Base-by-base conservation (phyloP, 352 stramenopile genomes). In the Elongisporangium senticosum region DNA sequence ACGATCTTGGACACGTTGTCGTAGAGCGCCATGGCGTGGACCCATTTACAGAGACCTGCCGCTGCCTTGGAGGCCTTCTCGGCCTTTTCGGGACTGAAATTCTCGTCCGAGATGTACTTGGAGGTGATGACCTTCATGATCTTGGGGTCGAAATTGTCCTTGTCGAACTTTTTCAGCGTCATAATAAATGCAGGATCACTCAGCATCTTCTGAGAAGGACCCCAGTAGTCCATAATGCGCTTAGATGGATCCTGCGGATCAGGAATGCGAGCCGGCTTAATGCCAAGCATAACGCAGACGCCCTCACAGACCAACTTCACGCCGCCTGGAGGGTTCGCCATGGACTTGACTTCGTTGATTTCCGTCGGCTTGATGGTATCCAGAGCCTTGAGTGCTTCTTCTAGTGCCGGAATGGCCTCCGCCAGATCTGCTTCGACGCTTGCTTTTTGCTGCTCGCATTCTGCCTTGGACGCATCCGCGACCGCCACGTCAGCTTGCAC, bases 141-240 rank as follows among this genome's bases (percentile, higher is more conserved):
- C 65, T 94, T 94, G 1, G 83, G 72, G 56, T 91, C 77, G 14
- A 96, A 64, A 49, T 96, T 95, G 57, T 96, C 87, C 59, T 96
- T 93, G 65, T 95, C 86, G 56, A 92, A 96, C 57, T 93, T 93
- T 58, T 97, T 97, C 17, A 98, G 64, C 14, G 83, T 86, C 26
- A 86, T 92, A 63, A 98, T 96, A 66, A 98, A 98, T 19, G 80
- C 88, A 7, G 87, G 73, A 58, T 98, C 91, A 24, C 82, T 90
- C 10, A 98, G 77, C 85, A 98, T 96, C 59, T 96, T 95, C 71
- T 98, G 89, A 0, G 86, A 95, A 3, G 93, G 89, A 0, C 89
- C 93, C 95, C 95, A 98, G 67, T 95, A 98, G 66, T 98, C 95
- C 85, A 97, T 95, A 56, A 98, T 97, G 17, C 89, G 79, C 57